Base-by-base conservation (phyloP, 2,329 filamentous ascomycete genomes). In the Meredithiella fracta region DNA sequence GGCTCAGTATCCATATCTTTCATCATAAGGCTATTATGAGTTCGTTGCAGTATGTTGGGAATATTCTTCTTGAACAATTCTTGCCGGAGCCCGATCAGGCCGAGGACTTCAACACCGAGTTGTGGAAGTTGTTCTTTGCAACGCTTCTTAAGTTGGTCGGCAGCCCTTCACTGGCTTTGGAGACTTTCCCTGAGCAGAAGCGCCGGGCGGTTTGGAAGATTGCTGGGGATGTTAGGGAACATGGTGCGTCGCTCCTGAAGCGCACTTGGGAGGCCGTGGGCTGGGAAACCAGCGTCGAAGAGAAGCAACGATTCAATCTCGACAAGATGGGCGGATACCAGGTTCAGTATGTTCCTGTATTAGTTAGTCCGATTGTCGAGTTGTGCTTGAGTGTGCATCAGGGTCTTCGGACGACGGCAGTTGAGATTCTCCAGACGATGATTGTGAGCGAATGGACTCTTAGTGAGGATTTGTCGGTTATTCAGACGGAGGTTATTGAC, bases 361-460 rank as follows among this genome's bases (percentile, higher is more conserved):
- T 98, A 4, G 89, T 98, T 6, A 84, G 85, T 1, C 89, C 90
- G 0, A 92, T 97, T 53, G 86, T 97, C 23, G 88, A 94, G 67
- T 77, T 98, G 8, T 98, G 92, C 65, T 75, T 98, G 56, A 97
- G 91, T 65, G 89, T 97, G 3, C 92, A 98, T 62, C 88, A 94
- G 66, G 90, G 90, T 2, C 72, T 98, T 57, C 80, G 92, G 59
- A 81, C 80, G 60, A 92, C 94, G 67, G 92, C 91, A 0, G 89
- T 96, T 29, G 86, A 95, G 66, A 86, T 98, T 20, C 70, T 98
- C 60, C 89, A 95, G 67, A 94, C 89, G 2, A 98, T 98, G 92
- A 94, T 98, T 63, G 83, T 97, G 62, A 94, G 90, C 69, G 92
- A 98, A 68, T 98, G 92, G 92, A 90, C 89, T 15, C 70, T 98